These are phyloP conservation scores for Hericium rajendrae DNA, from an alignment of 768 basidiomycete species.

Conservation along the genomic window DNA sequence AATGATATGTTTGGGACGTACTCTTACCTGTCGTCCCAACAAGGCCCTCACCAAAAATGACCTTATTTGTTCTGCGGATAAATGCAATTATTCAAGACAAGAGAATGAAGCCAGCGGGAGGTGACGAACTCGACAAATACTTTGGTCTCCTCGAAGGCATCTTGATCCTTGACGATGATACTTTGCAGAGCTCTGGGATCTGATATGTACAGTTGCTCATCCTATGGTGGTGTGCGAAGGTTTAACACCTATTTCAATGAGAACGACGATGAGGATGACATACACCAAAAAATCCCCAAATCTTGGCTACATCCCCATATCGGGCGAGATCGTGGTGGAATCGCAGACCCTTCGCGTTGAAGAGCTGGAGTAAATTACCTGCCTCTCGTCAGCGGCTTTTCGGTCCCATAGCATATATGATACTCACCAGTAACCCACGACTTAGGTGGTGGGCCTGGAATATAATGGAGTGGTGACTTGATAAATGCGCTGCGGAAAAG, in stretches of 20 bases:
- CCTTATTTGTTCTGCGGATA: not conserved
- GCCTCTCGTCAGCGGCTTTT: not conserved
- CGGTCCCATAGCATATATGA: not conserved
- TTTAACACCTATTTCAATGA: not conserved
- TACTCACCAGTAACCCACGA: not conserved
- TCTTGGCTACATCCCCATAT: not conserved
- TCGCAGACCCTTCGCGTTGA: not conserved
- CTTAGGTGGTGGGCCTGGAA: not conserved
- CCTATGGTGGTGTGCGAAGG: not conserved
- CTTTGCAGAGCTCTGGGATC: constrained; percentile 6
- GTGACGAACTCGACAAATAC: constrained; percentile 4
- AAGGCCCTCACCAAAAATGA: not conserved
- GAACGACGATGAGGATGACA: not conserved
- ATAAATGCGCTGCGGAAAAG: not conserved
- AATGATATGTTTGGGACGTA: not conserved
- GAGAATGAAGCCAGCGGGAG: not conserved
- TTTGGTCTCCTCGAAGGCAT: constrained; percentile 7
- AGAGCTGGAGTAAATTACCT: not conserved
- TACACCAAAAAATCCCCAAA: not conserved
- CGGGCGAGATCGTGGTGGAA: not conserved
- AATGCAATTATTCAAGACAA: not conserved
- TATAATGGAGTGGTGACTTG: not conserved
- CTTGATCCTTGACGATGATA: constrained; percentile 11
- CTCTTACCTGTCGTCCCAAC: not conserved
- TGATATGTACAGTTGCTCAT: constrained; percentile 1